Evolutionary conservation across 805 yeast species (phyloP).

Genomic region (Pichia kluyveri): DNA sequence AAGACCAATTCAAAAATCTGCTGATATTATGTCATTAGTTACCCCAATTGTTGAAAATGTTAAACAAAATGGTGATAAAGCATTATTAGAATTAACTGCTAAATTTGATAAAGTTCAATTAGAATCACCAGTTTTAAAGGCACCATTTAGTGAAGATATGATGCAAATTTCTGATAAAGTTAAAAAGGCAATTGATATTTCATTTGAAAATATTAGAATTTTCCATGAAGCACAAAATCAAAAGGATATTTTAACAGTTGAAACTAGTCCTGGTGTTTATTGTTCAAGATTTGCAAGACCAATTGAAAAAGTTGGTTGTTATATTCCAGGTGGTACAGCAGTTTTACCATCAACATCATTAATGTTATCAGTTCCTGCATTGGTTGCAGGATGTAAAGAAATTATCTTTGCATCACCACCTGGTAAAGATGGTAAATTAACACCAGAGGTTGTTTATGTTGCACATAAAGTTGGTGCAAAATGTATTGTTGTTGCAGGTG

Average conservation of each 20-base stretch:
- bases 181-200: slow-evolving; percentile 79
- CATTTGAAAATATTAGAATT: slow-evolving; percentile 78
- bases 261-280: slow-evolving; percentile 87
- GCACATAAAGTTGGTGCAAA: slow-evolving; percentile 94
- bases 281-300: slow-evolving; percentile 96
- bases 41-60: slow-evolving; percentile 83
- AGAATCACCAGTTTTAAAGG: slow-evolving; percentile 62
- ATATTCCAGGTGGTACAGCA: slow-evolving; percentile 99
- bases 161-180: slow-evolving; percentile 68
- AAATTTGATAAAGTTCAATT: slow-evolving; percentile 84
- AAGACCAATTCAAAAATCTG: slow-evolving; percentile 93
- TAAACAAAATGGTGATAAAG: slow-evolving; percentile 70
- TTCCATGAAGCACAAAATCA: slow-evolving; percentile 93
- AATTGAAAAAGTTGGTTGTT: slow-evolving; percentile 88
- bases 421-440: slow-evolving; percentile 80
- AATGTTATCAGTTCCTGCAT: slow-evolving; percentile 98
- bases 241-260: slow-evolving; percentile 64
- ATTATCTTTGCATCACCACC: slow-evolving; percentile 95
- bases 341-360: slow-evolving; percentile 95
- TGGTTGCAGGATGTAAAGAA: slow-evolving; percentile 93
- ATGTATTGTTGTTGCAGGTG: slow-evolving; percentile 91
- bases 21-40: slow-evolving; percentile 88
- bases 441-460: slow-evolving; percentile 96
- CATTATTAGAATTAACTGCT: slow-evolving; percentile 79
- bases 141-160: slow-evolving; percentile 77